These are phyloP conservation scores for Ustilago crameri DNA, from an alignment of 1,284 basidiomycete species.

Conservation along the genomic window DNA sequence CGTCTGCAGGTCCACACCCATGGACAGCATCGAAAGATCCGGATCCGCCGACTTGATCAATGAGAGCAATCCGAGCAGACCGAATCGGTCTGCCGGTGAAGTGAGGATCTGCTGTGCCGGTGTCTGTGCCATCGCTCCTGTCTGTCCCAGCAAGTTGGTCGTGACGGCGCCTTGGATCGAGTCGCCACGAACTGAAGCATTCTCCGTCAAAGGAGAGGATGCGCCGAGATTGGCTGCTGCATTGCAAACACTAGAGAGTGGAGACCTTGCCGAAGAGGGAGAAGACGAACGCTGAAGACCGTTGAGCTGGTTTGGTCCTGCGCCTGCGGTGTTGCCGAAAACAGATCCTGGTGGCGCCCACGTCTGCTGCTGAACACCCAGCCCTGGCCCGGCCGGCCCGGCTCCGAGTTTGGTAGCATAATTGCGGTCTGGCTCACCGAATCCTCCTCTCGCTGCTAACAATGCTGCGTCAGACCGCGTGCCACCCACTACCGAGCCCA, in stretches of 20 bases:
- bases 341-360: slow-evolving; percentile 45
- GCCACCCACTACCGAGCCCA: slow-evolving; percentile 44
- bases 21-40: slow-evolving; percentile 84
- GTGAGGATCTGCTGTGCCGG: slow-evolving; percentile 94
- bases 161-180: slow-evolving; percentile 13
- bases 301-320: slow-evolving; percentile 48
- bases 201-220: slow-evolving; percentile 44
- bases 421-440: slow-evolving; percentile 59
- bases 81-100: slow-evolving; percentile 95
- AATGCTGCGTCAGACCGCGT: slow-evolving; percentile 39
- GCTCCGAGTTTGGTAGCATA: slow-evolving; percentile 56
- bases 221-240: slow-evolving; percentile 32
- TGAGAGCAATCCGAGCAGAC: slow-evolving; percentile 85
- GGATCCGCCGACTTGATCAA: slow-evolving; percentile 91
- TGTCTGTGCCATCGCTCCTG: slow-evolving; percentile 68
- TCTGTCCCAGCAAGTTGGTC: slow-evolving; percentile 18
- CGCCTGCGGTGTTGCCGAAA: slow-evolving; percentile 28
- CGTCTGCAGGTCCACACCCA: slow-evolving; percentile 91
- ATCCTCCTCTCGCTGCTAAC: slow-evolving; percentile 60
- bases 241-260: slow-evolving; percentile 41
- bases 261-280: slow-evolving; percentile 45
- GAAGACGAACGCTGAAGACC: slow-evolving; percentile 43
- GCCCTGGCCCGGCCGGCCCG: slow-evolving; percentile 36
- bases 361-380: slow-evolving; percentile 47
- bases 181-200: slow-evolving; percentile 32